phyloP scores from a whole-genome alignment of 495 filamentous ascomycete species.

The Xylaria flabelliformis region DNA sequence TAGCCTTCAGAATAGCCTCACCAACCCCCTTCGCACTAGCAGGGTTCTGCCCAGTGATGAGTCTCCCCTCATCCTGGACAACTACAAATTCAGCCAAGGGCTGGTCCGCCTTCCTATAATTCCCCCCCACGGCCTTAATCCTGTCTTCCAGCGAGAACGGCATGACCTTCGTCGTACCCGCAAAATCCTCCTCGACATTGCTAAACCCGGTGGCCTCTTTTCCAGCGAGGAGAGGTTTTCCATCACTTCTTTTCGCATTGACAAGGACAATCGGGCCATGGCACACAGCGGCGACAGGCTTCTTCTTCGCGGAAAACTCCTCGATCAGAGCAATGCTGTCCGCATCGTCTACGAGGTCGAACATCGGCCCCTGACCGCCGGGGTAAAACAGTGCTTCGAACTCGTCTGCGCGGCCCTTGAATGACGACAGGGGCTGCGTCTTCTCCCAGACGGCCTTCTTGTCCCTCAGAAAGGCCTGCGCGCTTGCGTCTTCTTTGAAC shows the following conservation, averaged over 20 bases:
- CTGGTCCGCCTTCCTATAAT: constrained; percentile 64
- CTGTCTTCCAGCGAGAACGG: constrained; percentile 71
- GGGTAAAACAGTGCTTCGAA: constrained; percentile 77
- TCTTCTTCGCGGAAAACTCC: constrained; percentile 66
- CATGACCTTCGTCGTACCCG: constrained; percentile 55
- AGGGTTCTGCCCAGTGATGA: constrained; percentile 82
- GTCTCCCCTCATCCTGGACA: constrained; percentile 55
- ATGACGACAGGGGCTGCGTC: constrained; percentile 59
- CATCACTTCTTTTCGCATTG: constrained; percentile 57
- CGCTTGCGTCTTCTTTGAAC: constrained; percentile 61
- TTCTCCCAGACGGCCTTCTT: constrained; percentile 66
- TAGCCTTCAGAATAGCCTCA: constrained; percentile 52
- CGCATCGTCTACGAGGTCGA: constrained; percentile 62
- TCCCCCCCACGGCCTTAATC: constrained; percentile 55
- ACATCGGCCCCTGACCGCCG: constrained; percentile 84
- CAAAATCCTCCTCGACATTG: constrained; percentile 68
- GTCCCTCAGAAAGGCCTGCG: constrained; percentile 58
- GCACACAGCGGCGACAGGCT: constrained; percentile 71
- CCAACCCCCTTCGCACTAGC: constrained; percentile 66
- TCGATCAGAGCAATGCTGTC: constrained; percentile 61
- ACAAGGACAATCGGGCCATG: constrained; percentile 70
- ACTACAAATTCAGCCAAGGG: constrained; percentile 67
- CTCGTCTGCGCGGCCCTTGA: constrained; percentile 60
- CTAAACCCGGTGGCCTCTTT: constrained; percentile 70
- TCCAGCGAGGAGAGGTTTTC: constrained; percentile 60